Conservation (phyloP, 1,284 basidiomycete genomes). For the Laetiporus sulphureus region DNA sequence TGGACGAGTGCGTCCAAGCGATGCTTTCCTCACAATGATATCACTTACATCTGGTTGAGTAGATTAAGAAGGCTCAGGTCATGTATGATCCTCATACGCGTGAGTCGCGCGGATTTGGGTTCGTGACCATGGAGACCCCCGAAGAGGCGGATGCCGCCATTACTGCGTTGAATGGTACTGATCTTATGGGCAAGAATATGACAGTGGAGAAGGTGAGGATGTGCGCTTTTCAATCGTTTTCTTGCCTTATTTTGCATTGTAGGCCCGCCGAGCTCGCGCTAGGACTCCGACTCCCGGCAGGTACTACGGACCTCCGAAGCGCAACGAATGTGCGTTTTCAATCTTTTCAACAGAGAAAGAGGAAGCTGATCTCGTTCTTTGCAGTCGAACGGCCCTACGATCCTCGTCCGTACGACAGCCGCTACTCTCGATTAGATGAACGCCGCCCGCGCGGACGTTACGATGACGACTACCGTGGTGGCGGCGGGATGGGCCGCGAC, state of each 20-base stretch:
- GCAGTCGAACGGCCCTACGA: constrained; percentile 72
- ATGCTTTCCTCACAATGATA: too few species aligned
- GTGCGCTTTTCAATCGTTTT: neutral
- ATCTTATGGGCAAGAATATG: constrained; percentile 81
- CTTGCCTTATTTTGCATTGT: constrained; percentile 11
- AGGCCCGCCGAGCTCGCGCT: constrained; percentile 92
- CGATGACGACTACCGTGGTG: constrained; percentile 17
- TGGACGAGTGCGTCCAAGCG: constrained; percentile 80
- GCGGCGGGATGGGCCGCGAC: constrained; percentile 19
- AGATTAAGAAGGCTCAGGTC: constrained; percentile 87
- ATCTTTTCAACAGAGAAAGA: neutral
- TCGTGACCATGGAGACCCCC: constrained; percentile 87
- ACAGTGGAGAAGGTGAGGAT: constrained; percentile 77
- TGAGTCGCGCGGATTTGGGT: constrained; percentile 96
- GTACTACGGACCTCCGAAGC: constrained; percentile 90
- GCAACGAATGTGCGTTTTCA: constrained; percentile 46
- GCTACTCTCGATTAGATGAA: constrained; percentile 49
- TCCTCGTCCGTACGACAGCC: constrained; percentile 74
- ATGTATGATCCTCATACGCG: constrained; percentile 97
- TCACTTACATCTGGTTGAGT: constrained; percentile 1
- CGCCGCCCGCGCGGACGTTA: constrained; percentile 20
- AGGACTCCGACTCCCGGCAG: constrained; percentile 92
- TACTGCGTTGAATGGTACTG: constrained; percentile 74
- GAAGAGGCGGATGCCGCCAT: constrained; percentile 92
- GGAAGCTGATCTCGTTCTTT: neutral